Evolutionary conservation across 345 rosid species (phyloP).

Genomic region (rapeseed (Brassica napus)): Da-Ae NC_063447.1:61398501-61399000

Average conservation of each 20-base stretch:
- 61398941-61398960: neutral
- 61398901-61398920: neutral
- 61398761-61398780: too few relatives aligned
- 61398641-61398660: too few relatives aligned
- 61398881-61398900: neutral
- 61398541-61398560: neutral
- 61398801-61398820: neutral
- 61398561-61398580: neutral
- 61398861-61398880: conserved; percentile 1
- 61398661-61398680: neutral
- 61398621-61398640: neutral
- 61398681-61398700: neutral
- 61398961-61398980: neutral
- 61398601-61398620: neutral
- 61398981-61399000: neutral
- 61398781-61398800: too few relatives aligned
- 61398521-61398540: neutral
- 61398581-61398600: neutral
- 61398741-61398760: too few relatives aligned
- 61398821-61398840: neutral
- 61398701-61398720: too few relatives aligned
- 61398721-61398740: too few relatives aligned
- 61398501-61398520: neutral
- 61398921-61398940: neutral
- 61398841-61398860: neutral